These are phyloP conservation scores for Ballota nigra DNA, from an alignment of 257 asterid species.

Conservation along the genomic window DNA sequence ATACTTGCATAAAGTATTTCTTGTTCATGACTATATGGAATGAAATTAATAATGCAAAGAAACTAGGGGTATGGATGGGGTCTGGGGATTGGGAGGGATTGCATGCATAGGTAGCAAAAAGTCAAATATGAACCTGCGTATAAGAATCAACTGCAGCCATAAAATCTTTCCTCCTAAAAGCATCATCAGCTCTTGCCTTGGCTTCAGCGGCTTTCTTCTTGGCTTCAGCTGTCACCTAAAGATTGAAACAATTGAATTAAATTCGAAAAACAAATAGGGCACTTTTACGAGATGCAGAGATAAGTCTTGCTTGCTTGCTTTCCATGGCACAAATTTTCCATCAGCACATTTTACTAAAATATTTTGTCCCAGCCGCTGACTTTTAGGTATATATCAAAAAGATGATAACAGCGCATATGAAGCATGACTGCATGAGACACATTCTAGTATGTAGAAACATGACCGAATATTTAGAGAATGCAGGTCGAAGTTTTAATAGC, in stretches of 20 bases:
- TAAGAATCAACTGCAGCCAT: conserved; percentile 79
- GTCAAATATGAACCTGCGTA: conserved; percentile 80
- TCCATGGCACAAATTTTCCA: background rate
- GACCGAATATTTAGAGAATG: background rate
- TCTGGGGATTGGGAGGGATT: too few relatives aligned
- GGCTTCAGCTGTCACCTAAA: conserved; percentile 78
- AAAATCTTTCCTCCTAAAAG: conserved; percentile 70
- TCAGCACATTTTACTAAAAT: background rate
- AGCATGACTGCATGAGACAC: background rate
- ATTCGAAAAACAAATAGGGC: background rate
- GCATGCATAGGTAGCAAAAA: too few relatives aligned
- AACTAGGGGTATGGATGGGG: too few relatives aligned
- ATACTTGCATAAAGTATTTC: background rate
- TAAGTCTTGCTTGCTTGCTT: background rate
- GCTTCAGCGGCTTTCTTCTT: conserved; percentile 85
- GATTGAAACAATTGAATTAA: conserved; percentile 13
- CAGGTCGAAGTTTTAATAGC: background rate
- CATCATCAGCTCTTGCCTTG: conserved; percentile 79
- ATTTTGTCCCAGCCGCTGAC: background rate
- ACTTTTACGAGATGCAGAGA: background rate
- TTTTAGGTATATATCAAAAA: background rate
- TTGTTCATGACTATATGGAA: background rate
- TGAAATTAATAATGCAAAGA: background rate
- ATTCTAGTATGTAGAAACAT: background rate
- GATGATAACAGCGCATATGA: background rate